These are phyloP conservation scores for Lasiodiplodia gonubiensis DNA, from an alignment of 2,329 filamentous ascomycete genomes.

Conservation along the genomic window DNA sequence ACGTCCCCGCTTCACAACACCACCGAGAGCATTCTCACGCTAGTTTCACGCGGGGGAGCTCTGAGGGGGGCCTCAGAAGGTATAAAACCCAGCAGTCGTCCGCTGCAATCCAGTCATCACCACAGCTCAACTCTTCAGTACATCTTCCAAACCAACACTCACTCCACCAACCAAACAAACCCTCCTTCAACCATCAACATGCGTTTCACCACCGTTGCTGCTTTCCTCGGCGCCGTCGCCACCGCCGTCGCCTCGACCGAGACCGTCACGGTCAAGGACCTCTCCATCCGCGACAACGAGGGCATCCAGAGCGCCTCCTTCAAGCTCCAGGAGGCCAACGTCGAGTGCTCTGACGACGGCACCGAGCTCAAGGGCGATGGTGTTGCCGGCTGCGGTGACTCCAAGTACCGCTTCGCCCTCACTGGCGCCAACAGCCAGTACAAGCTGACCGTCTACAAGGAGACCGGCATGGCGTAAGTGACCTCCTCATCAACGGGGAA, in stretches of 20 bases:
- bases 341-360: background rate
- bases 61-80: too few species aligned
- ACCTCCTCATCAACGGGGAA: background rate
- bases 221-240: background rate
- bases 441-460: background rate
- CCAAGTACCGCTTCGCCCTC: background rate
- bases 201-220: background rate
- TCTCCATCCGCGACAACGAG: background rate
- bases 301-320: background rate
- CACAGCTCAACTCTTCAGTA: too few species aligned
- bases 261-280: background rate
- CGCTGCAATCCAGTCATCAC: too few species aligned
- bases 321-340: background rate
- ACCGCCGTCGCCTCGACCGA: background rate
- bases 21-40: too few species aligned
- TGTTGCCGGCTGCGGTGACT: background rate
- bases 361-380: background rate
- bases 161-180: background rate
- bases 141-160: background rate
- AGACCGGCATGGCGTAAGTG: background rate
- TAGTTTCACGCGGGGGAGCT: too few species aligned
- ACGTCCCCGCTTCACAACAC: too few species aligned
- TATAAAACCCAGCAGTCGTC: too few species aligned
- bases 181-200: background rate
- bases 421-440: background rate